These are phyloP conservation scores for Gracilaria gracilis DNA, from an alignment of 23 red algal species.

Conservation along the genomic window DNA sequence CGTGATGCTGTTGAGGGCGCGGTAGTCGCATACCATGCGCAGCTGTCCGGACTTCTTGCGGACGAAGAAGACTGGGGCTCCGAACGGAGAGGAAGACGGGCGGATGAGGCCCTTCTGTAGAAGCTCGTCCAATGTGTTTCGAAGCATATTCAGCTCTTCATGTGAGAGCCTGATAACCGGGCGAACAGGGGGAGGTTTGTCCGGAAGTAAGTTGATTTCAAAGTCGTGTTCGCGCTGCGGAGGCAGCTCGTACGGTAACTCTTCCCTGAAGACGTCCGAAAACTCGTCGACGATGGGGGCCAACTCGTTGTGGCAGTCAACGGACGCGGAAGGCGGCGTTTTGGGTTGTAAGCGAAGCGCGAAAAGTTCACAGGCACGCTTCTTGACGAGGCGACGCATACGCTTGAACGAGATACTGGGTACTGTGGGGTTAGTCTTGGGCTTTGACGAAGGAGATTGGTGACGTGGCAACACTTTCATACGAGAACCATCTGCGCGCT, in stretches of 20 bases:
- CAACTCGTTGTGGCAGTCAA: slow-evolving; percentile 6
- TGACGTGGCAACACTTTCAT: background rate
- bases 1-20: slow-evolving; percentile 36
- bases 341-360: background rate
- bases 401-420: background rate
- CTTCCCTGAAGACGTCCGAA: slow-evolving; percentile 13
- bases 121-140: background rate
- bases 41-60: slow-evolving; percentile 14
- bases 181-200: slow-evolving; percentile 28
- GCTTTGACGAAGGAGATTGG: background rate
- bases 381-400: background rate
- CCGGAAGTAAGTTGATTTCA: background rate
- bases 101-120: background rate
- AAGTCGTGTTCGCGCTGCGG: slow-evolving; percentile 1
- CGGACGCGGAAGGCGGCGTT: background rate
- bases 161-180: background rate
- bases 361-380: background rate
- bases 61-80: slow-evolving; percentile 10
- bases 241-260: slow-evolving; percentile 10
- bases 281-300: slow-evolving; percentile 14
- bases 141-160: background rate
- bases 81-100: background rate
- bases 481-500: background rate
- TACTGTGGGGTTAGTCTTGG: background rate
- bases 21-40: slow-evolving; percentile 30